Base-by-base conservation (phyloP, 345 rosid species). In the Turnera subulata region DNA sequence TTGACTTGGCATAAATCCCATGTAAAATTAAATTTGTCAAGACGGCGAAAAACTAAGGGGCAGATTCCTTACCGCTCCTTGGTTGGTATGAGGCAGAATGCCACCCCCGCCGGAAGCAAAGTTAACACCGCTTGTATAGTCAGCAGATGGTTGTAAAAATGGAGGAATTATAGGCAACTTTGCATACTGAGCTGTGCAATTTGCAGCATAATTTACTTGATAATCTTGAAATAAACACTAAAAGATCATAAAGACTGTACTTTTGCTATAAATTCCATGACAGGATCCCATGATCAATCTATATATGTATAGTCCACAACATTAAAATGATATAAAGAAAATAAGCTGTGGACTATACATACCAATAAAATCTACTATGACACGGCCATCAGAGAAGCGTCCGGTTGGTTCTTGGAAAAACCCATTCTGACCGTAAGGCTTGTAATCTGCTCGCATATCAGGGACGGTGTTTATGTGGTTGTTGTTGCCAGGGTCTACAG, bases 101-200 rank as follows among this genome's bases (percentile, higher is more conserved):
- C 84, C 87, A 8, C 63, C 84, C 6, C 84, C 82, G 11, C 80
- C 84, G 0, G 86, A 82, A 17, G 84, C 82, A 56, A 82, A 78
- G 70, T 78, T 78, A 5, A 54, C 80, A 39, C 82, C 84, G 20
- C 32, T 24, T 14, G 46, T 42, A 21, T 32, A 69, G 43, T 78
- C 82, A 17, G 66, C 72, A 32, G 78, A 68, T 0, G 78, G 78
- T 51, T 76, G 75, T 15, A 67, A 11, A 61, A 58, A 78, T 3
- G 84, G 68, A 7, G 86, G 83, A 64, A 82, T 72, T 19, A 74
- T n/a, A 10, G 86, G 80, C 71, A 78, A 39, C 21, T 72, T 69
- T 42, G 87, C 82, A 55, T 76, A 76, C 53, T 74, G 76, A 11
- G 80, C 84, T 82, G 78, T 12, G 23, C 1, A 37, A 29, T 26